Percentiles rank a stretch among this genome's conserved stretches.
Evolutionary conservation across 179 eudicot genomes (phyloP).

Genomic region (Pouteria campechiana): DNA sequence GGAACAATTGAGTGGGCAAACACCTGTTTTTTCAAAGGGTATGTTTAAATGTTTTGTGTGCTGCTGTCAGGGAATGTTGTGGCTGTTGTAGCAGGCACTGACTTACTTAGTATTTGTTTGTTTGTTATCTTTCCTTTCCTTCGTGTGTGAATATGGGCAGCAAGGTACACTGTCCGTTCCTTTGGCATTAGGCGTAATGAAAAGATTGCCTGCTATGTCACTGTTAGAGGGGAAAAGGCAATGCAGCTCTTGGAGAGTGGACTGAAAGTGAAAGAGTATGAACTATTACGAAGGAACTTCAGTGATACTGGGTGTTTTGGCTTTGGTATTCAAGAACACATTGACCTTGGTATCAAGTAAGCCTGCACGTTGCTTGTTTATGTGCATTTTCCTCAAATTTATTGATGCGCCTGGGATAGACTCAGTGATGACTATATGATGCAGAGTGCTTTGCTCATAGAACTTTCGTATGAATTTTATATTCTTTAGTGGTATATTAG

Average conservation of each 20-base stretch:
- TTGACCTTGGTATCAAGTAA: constrained; percentile 19
- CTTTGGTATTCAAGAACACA: constrained; percentile 15
- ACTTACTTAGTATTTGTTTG: no score
- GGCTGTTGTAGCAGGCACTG: no score
- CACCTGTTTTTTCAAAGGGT: constrained; percentile 19
- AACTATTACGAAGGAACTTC: constrained; percentile 9
- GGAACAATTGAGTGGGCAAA: constrained; percentile 16
- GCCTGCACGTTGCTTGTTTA: neutral
- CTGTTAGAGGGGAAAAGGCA: constrained; percentile 15
- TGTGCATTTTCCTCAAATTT: no score
- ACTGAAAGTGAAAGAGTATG: constrained; percentile 11
- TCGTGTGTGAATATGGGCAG: constrained; percentile 4
- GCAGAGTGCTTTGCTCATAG: no score
- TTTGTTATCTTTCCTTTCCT: neutral
- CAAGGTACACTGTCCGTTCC: constrained; percentile 11
- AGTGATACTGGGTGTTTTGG: constrained; percentile 15
- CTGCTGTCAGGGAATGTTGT: no score
- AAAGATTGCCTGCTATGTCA: constrained; percentile 14
- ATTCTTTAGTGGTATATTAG: no score
- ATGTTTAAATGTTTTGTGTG: neutral
- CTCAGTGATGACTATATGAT: no score
- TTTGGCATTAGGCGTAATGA: constrained; percentile 16
- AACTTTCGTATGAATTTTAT: no score
- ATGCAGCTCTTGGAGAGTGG: constrained; percentile 14
- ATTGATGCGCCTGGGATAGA: no score